Evolutionary conservation across 345 rosid species (phyloP), one percentile per base, ranked within the genome.

Genomic region (Diplotaxis tenuifolia): DNA sequence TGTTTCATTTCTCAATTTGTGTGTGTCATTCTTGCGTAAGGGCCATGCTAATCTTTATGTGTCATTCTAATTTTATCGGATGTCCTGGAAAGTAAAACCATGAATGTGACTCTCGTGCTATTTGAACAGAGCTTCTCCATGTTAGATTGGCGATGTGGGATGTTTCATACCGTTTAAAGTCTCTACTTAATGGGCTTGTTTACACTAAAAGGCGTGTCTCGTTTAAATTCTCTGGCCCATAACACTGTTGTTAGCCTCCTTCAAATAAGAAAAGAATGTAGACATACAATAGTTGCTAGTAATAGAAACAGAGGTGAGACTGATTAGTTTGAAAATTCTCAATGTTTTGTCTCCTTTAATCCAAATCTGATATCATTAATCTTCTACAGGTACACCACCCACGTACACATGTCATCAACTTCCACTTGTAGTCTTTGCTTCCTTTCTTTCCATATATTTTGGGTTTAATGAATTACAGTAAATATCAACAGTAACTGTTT

Each of bases 31-130:
- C 58, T 21, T 54, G 58, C 16, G 28, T 28, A 54, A 15, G 28
- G 58, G 58, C 58, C 57, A 53, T 53, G 58, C 28, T 53, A 53
- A 53, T 53, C 28, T 53, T 53, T 53, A n/a, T 53, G 58, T 53
- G 21, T 53, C 8, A 8, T 53, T 53, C 28, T 28, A 53, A 21
- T 53, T 53, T 53, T 53, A 53, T 53, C 27, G 7, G 57, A 53
- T 20, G 57, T 53, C 57, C 57, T n/a, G 27, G 57, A 21, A 21
- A 28, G 8, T n/a, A 53, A 27, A 21, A 21, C 5, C 15, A 10
- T 21, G n/a, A 4, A 1, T 1, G 8, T 19, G 14, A 10, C 58
- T 53, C 5, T 2, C 1, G 2, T 3, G 7, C 3, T 53, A 53
- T 53, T 9, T 53, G 21, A 53, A 53, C 28, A 9, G 4, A 20